Base-by-base conservation (phyloP, 192 early-diverging fungal genomes). In the Phlyctochytrium bullatum region DNA sequence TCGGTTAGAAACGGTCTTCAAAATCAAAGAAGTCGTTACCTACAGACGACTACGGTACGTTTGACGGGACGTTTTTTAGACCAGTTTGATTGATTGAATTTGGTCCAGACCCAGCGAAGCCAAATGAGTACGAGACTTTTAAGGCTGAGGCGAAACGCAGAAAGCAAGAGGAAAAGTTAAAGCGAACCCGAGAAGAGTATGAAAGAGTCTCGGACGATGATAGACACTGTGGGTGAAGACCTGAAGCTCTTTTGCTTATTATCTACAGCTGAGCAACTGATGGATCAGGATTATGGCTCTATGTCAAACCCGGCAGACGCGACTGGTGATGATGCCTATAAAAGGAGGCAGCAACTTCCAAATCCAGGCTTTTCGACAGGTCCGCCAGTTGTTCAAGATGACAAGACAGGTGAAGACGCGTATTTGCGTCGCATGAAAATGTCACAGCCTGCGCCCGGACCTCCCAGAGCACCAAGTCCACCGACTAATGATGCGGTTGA, bases 111-210 rank as follows among this genome's bases (percentile, higher is more conserved):
- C 87, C 90, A 33, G 62, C 78, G 1, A 64, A 82, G 57, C 90
- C 90, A 2, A 92, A 90, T 57, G 90, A 92, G 52, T 92, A 82
- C 71, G 86, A 89, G 31, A 75, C 79, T 33, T 88, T 83, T 50
- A 91, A 90, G 66, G 67, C 73, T 3, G 88, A 91, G 62, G 67
- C 74, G 27, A 83, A 78, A 59, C 75, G 73, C 34, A 67, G 74
- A 36, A 67, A 69, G n/a, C 72, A 83, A 56, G 69, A 76, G 52
- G 72, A 73, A 50, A 59, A 61, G 33, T 64, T 68, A 60, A 62
- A 70, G 59, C 52, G 59, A 33, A 64, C 61, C 30, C 59, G 47
- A 31, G 36, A 66, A 62, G 4, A 24, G 14, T 12, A 20, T 35
- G n/a, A 20, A 3, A 30, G 47, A 63, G 23, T n/a, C 23, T 24